Evolutionary conservation across 495 filamentous ascomycete species (phyloP).

Genomic region (Hypoxylon trugodes): DNA sequence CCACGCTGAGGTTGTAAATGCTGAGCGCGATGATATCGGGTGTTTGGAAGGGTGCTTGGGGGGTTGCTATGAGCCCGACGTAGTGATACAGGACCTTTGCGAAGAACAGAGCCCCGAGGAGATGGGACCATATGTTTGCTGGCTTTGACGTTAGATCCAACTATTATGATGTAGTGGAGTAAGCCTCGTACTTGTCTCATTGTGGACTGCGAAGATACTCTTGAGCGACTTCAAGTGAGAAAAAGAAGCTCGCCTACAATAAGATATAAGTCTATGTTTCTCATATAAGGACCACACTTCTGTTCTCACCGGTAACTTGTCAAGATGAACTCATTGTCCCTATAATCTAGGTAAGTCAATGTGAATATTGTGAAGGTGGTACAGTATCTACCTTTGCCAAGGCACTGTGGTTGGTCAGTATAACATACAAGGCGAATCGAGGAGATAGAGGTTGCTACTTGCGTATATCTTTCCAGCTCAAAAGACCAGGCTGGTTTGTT

Average conservation of each 20-base stretch:
- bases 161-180: not conserved
- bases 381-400: constrained; percentile 5
- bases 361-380: not conserved
- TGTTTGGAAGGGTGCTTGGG: not conserved
- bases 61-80: not conserved
- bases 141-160: not conserved
- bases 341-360: not conserved
- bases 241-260: not conserved
- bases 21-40: constrained; percentile 6
- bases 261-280: not conserved
- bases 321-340: constrained; percentile 13
- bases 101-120: constrained; percentile 5
- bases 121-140: constrained; percentile 15
- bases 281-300: not conserved
- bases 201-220: constrained; percentile 11
- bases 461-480: constrained; percentile 12
- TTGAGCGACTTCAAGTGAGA: not conserved
- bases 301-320: constrained; percentile 11
- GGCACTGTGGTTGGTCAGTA: constrained; percentile 1
- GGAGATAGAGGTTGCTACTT: not conserved
- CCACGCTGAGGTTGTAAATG: constrained; percentile 5
- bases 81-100: constrained; percentile 3
- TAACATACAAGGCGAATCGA: not conserved
- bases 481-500: not conserved
- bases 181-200: constrained; percentile 5